A percentile compares a stretch with the other conserved stretches of the same genome.
These are phyloP conservation scores for Vitis labrusca DNA, from an alignment of 164 flowering plant species.

Conservation along the genomic window DNA sequence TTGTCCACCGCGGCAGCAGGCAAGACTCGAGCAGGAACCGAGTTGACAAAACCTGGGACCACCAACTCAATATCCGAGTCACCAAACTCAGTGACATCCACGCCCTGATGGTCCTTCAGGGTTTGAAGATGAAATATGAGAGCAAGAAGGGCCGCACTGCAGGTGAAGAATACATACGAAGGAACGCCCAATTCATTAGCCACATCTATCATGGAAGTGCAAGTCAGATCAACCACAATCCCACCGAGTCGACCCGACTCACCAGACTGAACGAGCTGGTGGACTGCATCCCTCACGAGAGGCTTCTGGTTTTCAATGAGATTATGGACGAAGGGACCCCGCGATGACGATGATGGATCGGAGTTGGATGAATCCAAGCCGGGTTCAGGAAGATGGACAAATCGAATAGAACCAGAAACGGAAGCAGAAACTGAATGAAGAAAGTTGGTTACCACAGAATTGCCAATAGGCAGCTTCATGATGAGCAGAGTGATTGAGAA, in stretches of 20 bases:
- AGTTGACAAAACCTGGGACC: neutral
- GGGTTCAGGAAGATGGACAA: neutral
- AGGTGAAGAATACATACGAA: conserved; percentile 14
- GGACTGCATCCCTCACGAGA: neutral
- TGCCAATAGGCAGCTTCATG: conserved; percentile 1
- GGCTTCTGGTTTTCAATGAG: conserved; percentile 4
- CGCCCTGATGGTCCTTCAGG: neutral
- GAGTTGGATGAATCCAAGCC: neutral
- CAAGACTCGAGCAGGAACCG: neutral
- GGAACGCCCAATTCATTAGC: conserved; percentile 1
- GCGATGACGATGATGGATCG: too few species aligned
- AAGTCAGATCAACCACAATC: conserved; percentile 21
- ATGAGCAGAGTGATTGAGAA: conserved; percentile 17
- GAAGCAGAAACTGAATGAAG: neutral
- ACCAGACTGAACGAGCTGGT: neutral
- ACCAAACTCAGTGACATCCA: conserved; percentile 10
- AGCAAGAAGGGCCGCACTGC: conserved; percentile 15
- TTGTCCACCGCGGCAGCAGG: neutral
- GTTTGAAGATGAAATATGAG: conserved; percentile 8
- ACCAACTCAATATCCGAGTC: neutral
- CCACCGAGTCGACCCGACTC: conserved; percentile 10
- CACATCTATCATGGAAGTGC: conserved; percentile 20
- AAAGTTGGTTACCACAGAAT: neutral
- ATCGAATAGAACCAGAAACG: neutral
- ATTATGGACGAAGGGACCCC: neutral